Evolutionary conservation across 2,329 filamentous ascomycete genomes (phyloP), one percentile per base, ranked within the genome.

Genomic region (Sporothrix variecibatus): DNA sequence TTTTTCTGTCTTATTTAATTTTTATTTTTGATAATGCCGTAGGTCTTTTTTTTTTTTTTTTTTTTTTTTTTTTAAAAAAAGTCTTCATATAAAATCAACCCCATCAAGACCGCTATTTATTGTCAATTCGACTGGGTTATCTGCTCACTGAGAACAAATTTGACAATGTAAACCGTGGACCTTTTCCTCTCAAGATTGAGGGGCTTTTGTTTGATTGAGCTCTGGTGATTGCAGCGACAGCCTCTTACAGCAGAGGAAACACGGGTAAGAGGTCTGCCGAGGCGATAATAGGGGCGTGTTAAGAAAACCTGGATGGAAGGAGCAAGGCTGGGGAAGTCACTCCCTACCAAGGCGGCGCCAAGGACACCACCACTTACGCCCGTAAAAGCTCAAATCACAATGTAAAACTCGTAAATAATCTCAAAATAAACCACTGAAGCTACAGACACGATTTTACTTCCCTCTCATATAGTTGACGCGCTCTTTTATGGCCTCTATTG

Each of bases 261-360:
- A 67, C 62, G 34, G 62, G 62, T 46, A 46, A 46, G 62, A 7
- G n/a, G n/a, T 9, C 11, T 46, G 62, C 62, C 62, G 62, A 43
- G 62, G 62, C 62, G 62, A 28, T 67, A 67, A 67, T 67, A 67
- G 62, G 62, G 62, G 62, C 62, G 62, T 23, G 34, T 46, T 67
- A 28, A 46, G 62, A 28, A 46, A 67, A 28, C 62, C 23, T 40
- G 62, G 38, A 28, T 46, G 62, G 60, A 67, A 46, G 62, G 62
- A 67, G 62, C 62, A 46, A 67, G 62, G 62, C 23, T 65, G 60
- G 38, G 6, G 11, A 65, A 28, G 38, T 67, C 11, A 9, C 62
- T 8, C 1, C 15, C 38, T 9, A 28, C 11, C 11, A 67, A 28
- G n/a, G 23, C 6, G 62, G n/a, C 40, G 2, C 2, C 7, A 1